These are phyloP conservation scores for Suhomyces terraborum DNA, from an alignment of 1,139 yeast genomes.

Conservation along the genomic window DNA sequence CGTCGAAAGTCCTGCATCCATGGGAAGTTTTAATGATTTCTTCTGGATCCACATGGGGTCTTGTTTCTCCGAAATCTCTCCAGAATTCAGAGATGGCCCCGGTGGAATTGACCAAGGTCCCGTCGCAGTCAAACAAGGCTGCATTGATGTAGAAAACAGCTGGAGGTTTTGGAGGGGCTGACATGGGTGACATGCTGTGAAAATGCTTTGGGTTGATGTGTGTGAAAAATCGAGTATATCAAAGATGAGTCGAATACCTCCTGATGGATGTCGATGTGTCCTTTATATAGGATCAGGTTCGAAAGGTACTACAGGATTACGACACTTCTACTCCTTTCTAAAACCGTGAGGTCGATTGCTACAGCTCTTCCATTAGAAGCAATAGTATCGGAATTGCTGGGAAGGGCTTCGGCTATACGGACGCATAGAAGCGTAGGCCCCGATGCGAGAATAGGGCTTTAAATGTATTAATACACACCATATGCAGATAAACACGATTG, in stretches of 20 bases:
- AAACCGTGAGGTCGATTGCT: conserved; percentile 1
- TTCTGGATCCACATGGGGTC: conserved; percentile 70
- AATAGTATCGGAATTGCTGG: not conserved
- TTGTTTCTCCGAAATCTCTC: conserved; percentile 67
- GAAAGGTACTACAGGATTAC: no score
- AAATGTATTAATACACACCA: no score
- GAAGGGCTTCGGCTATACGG: not conserved
- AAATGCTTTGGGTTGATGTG: no score
- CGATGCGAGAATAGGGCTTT: no score
- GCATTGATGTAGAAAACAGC: conserved; percentile 49
- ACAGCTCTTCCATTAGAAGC: not conserved
- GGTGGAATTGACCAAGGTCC: conserved; percentile 80
- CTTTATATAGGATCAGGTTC: no score
- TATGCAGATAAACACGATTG: no score
- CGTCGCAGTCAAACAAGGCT: conserved; percentile 78
- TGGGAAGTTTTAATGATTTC: conserved; percentile 73
- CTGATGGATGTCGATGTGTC: not conserved
- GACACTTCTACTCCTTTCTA: not conserved
- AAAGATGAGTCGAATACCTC: not conserved
- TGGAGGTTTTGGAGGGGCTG: conserved; percentile 35
- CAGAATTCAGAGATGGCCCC: conserved; percentile 82
- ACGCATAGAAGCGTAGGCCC: not conserved
- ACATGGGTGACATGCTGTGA: no score
- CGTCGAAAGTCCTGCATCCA: conserved; percentile 82
- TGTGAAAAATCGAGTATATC: no score